Conservation (phyloP, 1,284 basidiomycete species). For the Ceratobasidium sp. region DNA sequence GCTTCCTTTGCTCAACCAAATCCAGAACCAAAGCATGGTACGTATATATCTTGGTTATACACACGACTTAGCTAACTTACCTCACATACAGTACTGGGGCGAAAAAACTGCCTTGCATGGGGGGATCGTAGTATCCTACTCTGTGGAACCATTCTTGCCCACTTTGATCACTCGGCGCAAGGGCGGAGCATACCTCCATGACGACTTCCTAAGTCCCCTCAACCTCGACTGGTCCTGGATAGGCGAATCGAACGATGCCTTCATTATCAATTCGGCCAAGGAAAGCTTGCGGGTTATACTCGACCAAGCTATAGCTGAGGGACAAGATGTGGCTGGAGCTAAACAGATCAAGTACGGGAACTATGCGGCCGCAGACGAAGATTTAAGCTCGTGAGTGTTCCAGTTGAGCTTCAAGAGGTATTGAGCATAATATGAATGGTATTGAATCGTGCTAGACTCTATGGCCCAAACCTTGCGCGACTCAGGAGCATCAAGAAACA, state of each 20-base stretch:
- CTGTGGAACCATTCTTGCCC: conserved; percentile 69
- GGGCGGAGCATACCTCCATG: conserved; percentile 54
- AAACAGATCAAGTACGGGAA: conserved; percentile 64
- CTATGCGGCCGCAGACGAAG: conserved; percentile 58
- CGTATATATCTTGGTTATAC: conserved; percentile 46
- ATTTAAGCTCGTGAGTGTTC: conserved; percentile 12
- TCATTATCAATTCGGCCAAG: conserved; percentile 60
- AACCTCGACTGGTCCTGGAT: conserved; percentile 66
- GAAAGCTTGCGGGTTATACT: conserved; percentile 60
- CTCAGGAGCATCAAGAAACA: conserved; percentile 60
- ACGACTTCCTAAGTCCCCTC: conserved; percentile 63
- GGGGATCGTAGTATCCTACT: conserved; percentile 64
- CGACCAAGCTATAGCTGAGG: conserved; percentile 59
- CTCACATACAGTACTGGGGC: conserved; percentile 59
- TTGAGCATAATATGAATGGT: conserved; percentile 62
- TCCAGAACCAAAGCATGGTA: conserved; percentile 66
- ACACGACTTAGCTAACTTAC: conserved; percentile 48
- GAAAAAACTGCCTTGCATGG: conserved; percentile 54
- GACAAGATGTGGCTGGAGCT: conserved; percentile 61
- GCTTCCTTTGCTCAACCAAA: conserved; percentile 61
- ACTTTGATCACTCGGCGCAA: conserved; percentile 61
- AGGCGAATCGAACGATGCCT: conserved; percentile 56
- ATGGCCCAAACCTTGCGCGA: conserved; percentile 63
- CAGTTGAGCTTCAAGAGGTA: background rate
- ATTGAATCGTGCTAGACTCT: conserved; percentile 55